A percentile compares a stretch with the other conserved stretches of the same genome.
phyloP scores from a whole-genome alignment of 148 eudicot genomes.

The Cornus kousa region DNA sequence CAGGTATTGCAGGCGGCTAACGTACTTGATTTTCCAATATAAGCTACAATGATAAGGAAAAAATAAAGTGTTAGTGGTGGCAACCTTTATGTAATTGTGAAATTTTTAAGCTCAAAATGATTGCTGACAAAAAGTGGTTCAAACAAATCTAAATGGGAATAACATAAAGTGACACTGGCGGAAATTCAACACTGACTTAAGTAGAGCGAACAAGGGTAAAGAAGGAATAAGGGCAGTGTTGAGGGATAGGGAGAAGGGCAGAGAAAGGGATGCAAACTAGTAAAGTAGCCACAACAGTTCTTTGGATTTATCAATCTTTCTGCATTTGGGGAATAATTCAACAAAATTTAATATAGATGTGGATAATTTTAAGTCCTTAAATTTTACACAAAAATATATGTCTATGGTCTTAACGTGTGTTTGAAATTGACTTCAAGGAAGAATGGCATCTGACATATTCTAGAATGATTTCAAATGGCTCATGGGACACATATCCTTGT shows the following conservation, averaged over 20 bases:
- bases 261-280: slow-evolving; percentile 4
- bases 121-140: not conserved
- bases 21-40: slow-evolving; percentile 92
- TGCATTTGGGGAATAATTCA: slow-evolving; percentile 4
- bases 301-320: not conserved
- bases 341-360: not conserved
- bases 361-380: not conserved
- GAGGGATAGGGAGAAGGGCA: not conserved
- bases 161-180: too few relatives aligned
- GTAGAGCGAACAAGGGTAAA: too few relatives aligned
- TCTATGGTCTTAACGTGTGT: not conserved
- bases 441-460: not conserved
- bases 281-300: not conserved
- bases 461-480: not conserved
- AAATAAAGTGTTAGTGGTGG: not conserved
- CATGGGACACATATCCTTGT: not conserved
- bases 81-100: not conserved
- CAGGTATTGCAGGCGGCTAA: slow-evolving; percentile 86
- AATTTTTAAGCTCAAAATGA: not conserved
- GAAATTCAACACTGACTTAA: not conserved
- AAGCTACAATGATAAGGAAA: slow-evolving; percentile 38
- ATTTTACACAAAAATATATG: not conserved
- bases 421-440: not conserved
- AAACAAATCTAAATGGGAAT: too few relatives aligned
- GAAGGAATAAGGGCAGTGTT: not conserved